Conservation (phyloP, 1,284 basidiomycete genomes). For the Thelephora terrestris region DNA sequence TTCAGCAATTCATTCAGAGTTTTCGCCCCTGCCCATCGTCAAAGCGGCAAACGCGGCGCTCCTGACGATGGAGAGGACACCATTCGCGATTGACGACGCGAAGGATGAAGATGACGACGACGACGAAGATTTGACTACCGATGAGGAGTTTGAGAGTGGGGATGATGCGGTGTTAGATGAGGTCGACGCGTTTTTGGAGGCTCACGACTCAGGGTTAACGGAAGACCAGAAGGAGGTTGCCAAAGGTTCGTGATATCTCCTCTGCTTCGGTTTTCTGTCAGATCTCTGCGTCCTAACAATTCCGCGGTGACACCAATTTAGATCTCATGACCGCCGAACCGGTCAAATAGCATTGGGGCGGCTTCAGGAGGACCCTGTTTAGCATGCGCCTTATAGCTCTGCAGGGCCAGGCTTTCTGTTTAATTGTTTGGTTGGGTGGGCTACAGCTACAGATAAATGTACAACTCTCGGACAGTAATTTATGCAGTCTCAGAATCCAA, state of each 20-base stretch:
- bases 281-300: background rate
- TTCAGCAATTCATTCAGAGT: conserved; percentile 7
- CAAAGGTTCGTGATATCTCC: conserved; percentile 40
- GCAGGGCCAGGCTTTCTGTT: too few relatives aligned
- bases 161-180: conserved; percentile 83
- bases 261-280: background rate
- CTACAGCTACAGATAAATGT: too few relatives aligned
- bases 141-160: conserved; percentile 40
- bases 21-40: conserved; percentile 55
- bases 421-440: too few relatives aligned
- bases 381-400: too few relatives aligned
- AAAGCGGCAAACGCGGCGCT: conserved; percentile 69
- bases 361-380: too few relatives aligned
- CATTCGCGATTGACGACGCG: conserved; percentile 90
- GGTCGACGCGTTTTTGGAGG: conserved; percentile 89
- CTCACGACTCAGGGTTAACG: conserved; percentile 77
- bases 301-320: conserved; percentile 16
- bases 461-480: too few relatives aligned
- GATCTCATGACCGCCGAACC: conserved; percentile 60
- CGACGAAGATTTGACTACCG: conserved; percentile 30
- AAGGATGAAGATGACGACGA: conserved; percentile 72
- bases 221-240: conserved; percentile 81
- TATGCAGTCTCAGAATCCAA: too few relatives aligned
- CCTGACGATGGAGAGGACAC: conserved; percentile 73
- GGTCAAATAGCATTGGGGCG: conserved; percentile 26